Base-by-base conservation (phyloP, 1,284 basidiomycete species). In the Austroboletus niveus region DNA sequence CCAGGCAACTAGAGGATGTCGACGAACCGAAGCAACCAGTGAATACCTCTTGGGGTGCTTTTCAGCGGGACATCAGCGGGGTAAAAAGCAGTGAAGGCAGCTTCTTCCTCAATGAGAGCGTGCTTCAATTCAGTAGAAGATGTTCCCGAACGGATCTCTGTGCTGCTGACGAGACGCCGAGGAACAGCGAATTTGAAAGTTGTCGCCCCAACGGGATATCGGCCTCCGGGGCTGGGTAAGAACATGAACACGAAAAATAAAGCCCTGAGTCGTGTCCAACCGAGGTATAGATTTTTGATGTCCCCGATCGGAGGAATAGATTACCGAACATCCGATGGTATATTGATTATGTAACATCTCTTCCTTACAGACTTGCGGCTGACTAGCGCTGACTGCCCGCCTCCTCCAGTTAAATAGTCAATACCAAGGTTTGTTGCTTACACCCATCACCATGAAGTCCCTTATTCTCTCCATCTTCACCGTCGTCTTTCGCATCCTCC, bases 31-130 rank as follows among this genome's bases (percentile, higher is more conserved):
- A 76, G 58, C 29, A 84, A 57, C 83, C 83, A 84, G 48, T 72
- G 55, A 42, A 82, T 54, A 4, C 80, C 79, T 53, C 72, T 74
- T 41, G 59, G 66, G 11, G 46, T 51, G 8, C 60, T 58, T 32
- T 61, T 57, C 7, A 58, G 54, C 5, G 47, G 38, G 24, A 69
- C 58, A 46, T 75, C 69, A 17, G 80, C 75, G 30, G 84, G 84
- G 60, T 85, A 85, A 60, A 76, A 85, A 2, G 74, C 77, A 30
- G 79, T 83, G 57, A 82, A 85, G 1, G 76, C 75, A 20, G 83
- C 72, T 60, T 85, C 80, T 36, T 82, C 75, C 12, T 84, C 68
- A 22, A 69, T 58, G 27, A 85, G 65, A 1, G 78, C 79, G 32
- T 71, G 67, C 31, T 72, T 65, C 34, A 57, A 48, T 14, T 62